phyloP scores from a whole-genome alignment of 192 early-diverging fungal genomes.

The Backusella mclennaniae region DNA sequence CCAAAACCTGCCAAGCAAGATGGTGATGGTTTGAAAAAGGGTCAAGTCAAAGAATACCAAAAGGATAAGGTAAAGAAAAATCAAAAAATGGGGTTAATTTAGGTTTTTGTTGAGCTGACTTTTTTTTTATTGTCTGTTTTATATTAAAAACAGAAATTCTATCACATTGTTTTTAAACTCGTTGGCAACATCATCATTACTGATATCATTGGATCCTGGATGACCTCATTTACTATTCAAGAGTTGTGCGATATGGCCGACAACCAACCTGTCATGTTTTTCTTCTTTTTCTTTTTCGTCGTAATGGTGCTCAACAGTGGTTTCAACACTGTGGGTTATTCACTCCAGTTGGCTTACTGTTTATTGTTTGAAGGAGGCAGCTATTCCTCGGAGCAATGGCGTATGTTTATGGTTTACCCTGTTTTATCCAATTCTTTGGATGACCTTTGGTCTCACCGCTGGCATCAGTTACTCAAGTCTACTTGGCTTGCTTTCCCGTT shows the following conservation, averaged over 20 bases:
- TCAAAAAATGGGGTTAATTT: background rate
- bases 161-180: constrained; percentile 3
- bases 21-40: constrained; percentile 18
- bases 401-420: constrained; percentile 4
- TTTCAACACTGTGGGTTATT: background rate
- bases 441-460: constrained; percentile 20
- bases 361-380: background rate
- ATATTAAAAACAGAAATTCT: constrained; percentile 4
- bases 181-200: background rate
- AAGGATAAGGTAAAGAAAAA: constrained; percentile 1
- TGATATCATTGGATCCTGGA: constrained; percentile 4
- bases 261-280: background rate
- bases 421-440: constrained; percentile 10
- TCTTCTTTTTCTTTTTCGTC: background rate
- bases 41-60: constrained; percentile 13
- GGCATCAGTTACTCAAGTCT: constrained; percentile 18
- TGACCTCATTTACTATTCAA: constrained; percentile 1
- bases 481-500: constrained; percentile 11
- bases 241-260: background rate
- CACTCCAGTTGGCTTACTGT: background rate
- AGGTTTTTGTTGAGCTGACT: background rate
- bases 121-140: background rate
- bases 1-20: constrained; percentile 19
- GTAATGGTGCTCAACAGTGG: background rate
- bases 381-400: constrained; percentile 23